Conservation (phyloP, 805 yeast species). For the Lipomyces spencermartinsiae region DNA sequence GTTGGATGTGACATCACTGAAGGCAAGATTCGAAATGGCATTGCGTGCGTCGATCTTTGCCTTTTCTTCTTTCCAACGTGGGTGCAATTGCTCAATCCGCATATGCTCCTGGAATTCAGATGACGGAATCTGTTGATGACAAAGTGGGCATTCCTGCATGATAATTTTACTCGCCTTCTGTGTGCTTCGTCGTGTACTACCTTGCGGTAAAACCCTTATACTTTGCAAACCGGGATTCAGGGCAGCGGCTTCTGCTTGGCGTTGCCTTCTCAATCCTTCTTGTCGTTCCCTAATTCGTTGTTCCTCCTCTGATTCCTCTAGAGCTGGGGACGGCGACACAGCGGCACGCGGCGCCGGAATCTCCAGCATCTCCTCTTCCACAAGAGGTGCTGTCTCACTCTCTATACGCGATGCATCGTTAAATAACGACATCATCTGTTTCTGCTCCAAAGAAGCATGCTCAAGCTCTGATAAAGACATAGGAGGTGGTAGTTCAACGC, state of each 20-base stretch:
- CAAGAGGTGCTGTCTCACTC: constrained; percentile 54
- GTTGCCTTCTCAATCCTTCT: constrained; percentile 23
- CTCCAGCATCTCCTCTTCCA: constrained; percentile 4
- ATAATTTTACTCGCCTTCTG: constrained; percentile 42
- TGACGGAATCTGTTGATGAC: constrained; percentile 73
- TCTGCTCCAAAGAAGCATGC: constrained; percentile 64
- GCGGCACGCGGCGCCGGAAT: constrained; percentile 37
- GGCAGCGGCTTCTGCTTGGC: constrained; percentile 37
- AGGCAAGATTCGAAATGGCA: constrained; percentile 47
- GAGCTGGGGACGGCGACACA: not conserved
- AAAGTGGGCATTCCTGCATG: constrained; percentile 75
- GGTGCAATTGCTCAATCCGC: constrained; percentile 73
- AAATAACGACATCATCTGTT: constrained; percentile 45
- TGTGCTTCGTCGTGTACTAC: constrained; percentile 64
- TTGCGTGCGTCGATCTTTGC: constrained; percentile 44
- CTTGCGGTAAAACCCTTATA: constrained; percentile 67
- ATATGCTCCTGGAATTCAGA: constrained; percentile 70
- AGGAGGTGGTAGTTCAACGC: constrained; percentile 59
- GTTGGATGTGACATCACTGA: constrained; percentile 47
- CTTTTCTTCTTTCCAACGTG: constrained; percentile 74
- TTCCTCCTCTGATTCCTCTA: constrained; percentile 25
- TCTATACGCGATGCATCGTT: constrained; percentile 36
- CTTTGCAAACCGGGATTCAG: constrained; percentile 33
- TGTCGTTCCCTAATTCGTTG: constrained; percentile 29
- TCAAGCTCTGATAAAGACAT: constrained; percentile 64